Evolutionary conservation across 2,329 filamentous ascomycete genomes (phyloP).

Genomic region (Tolypocladium cylindrosporum): DNA sequence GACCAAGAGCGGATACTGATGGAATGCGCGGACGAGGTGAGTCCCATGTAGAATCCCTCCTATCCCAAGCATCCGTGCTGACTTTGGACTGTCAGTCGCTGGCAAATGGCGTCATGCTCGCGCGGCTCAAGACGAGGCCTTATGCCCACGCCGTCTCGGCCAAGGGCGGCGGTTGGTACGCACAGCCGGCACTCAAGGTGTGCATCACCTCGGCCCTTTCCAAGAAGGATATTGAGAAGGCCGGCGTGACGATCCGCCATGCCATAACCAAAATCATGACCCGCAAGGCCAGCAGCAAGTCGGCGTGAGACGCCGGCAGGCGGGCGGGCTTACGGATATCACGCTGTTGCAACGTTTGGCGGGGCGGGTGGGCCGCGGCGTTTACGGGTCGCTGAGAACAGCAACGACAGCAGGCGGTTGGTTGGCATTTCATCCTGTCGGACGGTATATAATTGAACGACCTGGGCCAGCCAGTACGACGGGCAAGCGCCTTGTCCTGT

Average conservation of each 20-base stretch:
- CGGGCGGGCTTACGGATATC: neutral
- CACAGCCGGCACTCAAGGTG: slow-evolving; percentile 79
- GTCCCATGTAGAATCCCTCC: slow-evolving; percentile 13
- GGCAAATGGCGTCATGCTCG: slow-evolving; percentile 81
- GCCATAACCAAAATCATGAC: slow-evolving; percentile 89
- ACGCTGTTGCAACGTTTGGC: neutral
- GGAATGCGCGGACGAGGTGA: slow-evolving; percentile 93
- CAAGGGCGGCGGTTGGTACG: slow-evolving; percentile 59
- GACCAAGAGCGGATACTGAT: slow-evolving; percentile 82
- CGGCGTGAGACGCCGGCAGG: slow-evolving; percentile 1
- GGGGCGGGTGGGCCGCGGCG: neutral
- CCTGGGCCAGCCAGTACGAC: neutral
- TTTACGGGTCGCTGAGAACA: neutral
- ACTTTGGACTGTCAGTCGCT: slow-evolving; percentile 48
- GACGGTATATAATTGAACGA: neutral
- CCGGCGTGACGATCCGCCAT: slow-evolving; percentile 77
- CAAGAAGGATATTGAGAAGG: slow-evolving; percentile 94
- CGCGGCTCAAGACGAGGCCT: slow-evolving; percentile 71
- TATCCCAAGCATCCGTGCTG: slow-evolving; percentile 2
- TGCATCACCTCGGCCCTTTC: slow-evolving; percentile 81
- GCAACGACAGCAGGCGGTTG: neutral
- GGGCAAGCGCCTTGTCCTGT: neutral
- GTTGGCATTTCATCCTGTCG: neutral
- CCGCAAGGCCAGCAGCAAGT: slow-evolving; percentile 40
- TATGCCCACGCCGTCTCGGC: slow-evolving; percentile 51